Evolutionary conservation across 2,329 filamentous ascomycete species (phyloP).

Genomic region (Talaromyces sp.): DNA sequence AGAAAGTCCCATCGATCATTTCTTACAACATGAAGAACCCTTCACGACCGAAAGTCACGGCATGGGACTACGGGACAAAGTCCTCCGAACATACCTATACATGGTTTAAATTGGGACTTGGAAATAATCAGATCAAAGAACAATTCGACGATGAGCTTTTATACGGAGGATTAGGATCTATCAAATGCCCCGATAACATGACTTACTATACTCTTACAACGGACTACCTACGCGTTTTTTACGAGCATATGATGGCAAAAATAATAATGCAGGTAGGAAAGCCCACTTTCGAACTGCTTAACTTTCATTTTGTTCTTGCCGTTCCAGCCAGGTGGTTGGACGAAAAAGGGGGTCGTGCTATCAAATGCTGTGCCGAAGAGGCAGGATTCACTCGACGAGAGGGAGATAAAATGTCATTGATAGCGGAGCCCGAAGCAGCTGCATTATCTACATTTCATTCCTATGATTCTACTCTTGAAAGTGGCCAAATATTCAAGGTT

Average conservation of each 20-base stretch:
- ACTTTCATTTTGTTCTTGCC: slow-evolving; percentile 10
- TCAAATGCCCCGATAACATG: background rate
- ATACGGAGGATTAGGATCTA: background rate
- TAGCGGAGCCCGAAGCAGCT: slow-evolving; percentile 3
- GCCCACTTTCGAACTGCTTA: background rate
- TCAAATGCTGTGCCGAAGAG: background rate
- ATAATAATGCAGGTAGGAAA: background rate
- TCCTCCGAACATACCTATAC: background rate
- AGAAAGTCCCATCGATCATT: background rate
- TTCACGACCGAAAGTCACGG: background rate
- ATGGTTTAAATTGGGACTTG: slow-evolving; percentile 5
- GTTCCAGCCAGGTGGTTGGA: slow-evolving; percentile 13
- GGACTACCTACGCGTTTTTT: slow-evolving; percentile 6
- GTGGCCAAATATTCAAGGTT: background rate
- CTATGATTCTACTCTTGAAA: background rate
- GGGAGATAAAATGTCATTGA: background rate
- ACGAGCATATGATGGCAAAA: background rate
- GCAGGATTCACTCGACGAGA: background rate
- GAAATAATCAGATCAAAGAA: background rate
- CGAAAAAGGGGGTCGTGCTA: background rate
- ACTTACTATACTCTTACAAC: background rate
- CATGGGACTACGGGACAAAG: background rate
- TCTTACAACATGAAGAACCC: background rate
- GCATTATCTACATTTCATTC: background rate
- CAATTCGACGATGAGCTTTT: background rate